These are phyloP conservation scores for Cladosporium sp. DNA, from an alignment of 2,329 filamentous ascomycete species.

Conservation along the genomic window DNA sequence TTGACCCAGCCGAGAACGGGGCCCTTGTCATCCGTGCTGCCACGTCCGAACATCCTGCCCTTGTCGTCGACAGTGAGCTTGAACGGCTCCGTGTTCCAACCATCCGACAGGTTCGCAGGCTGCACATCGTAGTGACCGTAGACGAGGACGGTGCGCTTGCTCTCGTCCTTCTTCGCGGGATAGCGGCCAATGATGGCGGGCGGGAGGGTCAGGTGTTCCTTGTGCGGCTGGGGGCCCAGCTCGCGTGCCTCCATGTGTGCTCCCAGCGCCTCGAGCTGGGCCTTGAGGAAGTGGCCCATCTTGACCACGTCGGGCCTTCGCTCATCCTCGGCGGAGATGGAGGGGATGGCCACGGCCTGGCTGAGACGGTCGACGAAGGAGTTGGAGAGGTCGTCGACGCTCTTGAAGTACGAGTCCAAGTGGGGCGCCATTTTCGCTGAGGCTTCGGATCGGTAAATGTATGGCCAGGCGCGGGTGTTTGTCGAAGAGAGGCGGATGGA, in stretches of 20 bases:
- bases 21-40: conserved; percentile 96
- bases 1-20: conserved; percentile 97
- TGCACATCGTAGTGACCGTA: conserved; percentile 99
- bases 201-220: conserved; percentile 84
- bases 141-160: conserved; percentile 90
- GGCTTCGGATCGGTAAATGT: conserved; percentile 37
- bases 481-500: not conserved
- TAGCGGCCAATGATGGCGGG: conserved; percentile 91
- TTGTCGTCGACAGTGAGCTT: conserved; percentile 82
- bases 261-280: conserved; percentile 77
- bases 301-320: conserved; percentile 87
- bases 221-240: conserved; percentile 87
- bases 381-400: conserved; percentile 76
- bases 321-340: conserved; percentile 86
- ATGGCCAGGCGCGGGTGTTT: conserved; percentile 36
- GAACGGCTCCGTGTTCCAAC: conserved; percentile 95
- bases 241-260: conserved; percentile 82
- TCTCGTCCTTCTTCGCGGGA: conserved; percentile 69
- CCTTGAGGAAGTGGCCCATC: conserved; percentile 89
- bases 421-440: conserved; percentile 71
- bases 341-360: conserved; percentile 93
- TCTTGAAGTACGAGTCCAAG: conserved; percentile 87
- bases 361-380: conserved; percentile 86
- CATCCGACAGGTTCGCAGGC: conserved; percentile 86
- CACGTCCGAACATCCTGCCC: conserved; percentile 92